phyloP scores from a whole-genome alignment of 148 eudicot genomes.

The Limonium bicolor region DNA sequence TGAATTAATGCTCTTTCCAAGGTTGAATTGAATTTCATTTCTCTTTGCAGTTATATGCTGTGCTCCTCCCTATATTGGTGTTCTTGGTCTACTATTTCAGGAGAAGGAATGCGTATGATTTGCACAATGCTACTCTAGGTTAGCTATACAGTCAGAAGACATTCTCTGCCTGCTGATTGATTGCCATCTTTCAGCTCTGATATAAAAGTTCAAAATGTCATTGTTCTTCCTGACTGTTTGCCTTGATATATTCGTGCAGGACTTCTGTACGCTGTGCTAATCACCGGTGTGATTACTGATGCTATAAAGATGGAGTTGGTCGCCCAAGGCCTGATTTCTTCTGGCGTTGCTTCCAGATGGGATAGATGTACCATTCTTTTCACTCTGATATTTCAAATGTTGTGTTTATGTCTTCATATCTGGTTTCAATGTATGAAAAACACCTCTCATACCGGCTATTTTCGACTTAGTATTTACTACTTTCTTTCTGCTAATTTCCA shows the following conservation, averaged over 20 bases:
- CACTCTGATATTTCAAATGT: neutral
- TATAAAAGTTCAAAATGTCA: neutral
- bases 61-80: constrained; percentile 41
- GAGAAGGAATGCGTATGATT: constrained; percentile 56
- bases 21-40: too few relatives aligned
- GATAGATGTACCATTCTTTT: constrained; percentile 22
- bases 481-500: constrained; percentile 12
- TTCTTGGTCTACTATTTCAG: constrained; percentile 32
- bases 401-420: neutral
- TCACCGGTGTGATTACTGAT: constrained; percentile 71
- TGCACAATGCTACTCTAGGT: constrained; percentile 68
- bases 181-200: neutral
- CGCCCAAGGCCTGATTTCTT: constrained; percentile 92
- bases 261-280: constrained; percentile 42
- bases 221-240: neutral
- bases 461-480: too few relatives aligned
- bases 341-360: constrained; percentile 94
- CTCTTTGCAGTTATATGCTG: constrained; percentile 33
- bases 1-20: too few relatives aligned
- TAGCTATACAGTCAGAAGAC: neutral
- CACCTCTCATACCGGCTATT: neutral
- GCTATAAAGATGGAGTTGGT: constrained; percentile 63
- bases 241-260: constrained; percentile 20
- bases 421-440: neutral
- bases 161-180: neutral